Percentiles rank a stretch among this genome's conserved stretches.
Evolutionary conservation across 371 early-diverging fungal genomes (phyloP).

Genomic region (Syncephalastrum monosporum): DNA sequence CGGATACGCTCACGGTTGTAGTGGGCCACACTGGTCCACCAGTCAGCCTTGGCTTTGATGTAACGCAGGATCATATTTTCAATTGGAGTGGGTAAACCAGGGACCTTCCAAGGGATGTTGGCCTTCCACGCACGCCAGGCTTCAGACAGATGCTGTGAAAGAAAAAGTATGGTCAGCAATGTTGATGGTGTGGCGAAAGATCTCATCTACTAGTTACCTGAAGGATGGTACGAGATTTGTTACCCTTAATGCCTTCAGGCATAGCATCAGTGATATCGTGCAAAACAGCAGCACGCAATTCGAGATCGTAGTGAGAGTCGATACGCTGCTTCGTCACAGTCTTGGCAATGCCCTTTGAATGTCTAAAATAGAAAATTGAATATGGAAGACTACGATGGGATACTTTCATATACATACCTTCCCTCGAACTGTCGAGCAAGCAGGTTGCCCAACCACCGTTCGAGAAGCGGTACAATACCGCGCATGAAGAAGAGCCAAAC

Average conservation of each 20-base stretch:
- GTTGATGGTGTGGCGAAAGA: background rate
- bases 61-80: conserved; percentile 98
- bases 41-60: conserved; percentile 98
- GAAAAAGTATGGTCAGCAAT: too few relatives aligned
- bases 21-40: conserved; percentile 98
- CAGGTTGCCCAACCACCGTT: conserved; percentile 97
- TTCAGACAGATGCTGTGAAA: conserved; percentile 90
- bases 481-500: conserved; percentile 99
- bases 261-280: conserved; percentile 98
- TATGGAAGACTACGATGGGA: background rate
- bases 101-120: conserved; percentile 98
- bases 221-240: conserved; percentile 94
- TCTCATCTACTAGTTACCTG: background rate
- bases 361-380: conserved; percentile 46
- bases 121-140: conserved; percentile 99
- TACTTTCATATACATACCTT: conserved; percentile 9
- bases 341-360: conserved; percentile 96
- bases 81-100: conserved; percentile 95
- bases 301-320: conserved; percentile 97
- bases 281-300: conserved; percentile 96
- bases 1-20: conserved; percentile 98
- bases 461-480: conserved; percentile 96
- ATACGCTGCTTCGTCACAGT: conserved; percentile 99
- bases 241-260: conserved; percentile 96
- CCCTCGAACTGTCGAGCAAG: conserved; percentile 99